phyloP scores from a whole-genome alignment of 192 early-diverging fungal genomes.

The Piromyces sp. region DNA sequence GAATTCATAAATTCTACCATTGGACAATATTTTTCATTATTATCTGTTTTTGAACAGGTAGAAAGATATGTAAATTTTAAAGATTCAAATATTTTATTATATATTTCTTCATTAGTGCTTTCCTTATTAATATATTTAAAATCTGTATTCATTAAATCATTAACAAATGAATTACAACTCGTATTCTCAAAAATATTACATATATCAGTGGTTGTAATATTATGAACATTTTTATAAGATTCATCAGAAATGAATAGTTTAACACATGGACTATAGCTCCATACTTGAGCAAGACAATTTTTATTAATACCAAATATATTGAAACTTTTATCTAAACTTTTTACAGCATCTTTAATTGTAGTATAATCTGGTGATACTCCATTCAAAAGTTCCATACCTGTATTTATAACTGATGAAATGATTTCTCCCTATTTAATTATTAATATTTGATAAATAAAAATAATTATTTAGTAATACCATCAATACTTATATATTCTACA shows the following conservation, averaged over 20 bases:
- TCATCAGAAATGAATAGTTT: neutral
- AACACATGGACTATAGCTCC: neutral
- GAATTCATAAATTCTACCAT: neutral
- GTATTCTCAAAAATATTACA: neutral
- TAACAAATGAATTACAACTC: neutral
- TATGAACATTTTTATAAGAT: neutral
- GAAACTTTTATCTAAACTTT: neutral
- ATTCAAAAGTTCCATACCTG: neutral
- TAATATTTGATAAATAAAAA: too few species aligned
- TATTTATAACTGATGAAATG: neutral
- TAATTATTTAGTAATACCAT: too few species aligned
- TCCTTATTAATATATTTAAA: neutral
- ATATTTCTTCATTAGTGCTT: neutral
- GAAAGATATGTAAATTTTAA: neutral
- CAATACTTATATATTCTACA: too few species aligned
- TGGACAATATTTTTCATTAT: neutral
- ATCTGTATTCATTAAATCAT: neutral
- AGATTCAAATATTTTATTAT: neutral
- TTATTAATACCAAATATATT: neutral
- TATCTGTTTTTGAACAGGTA: neutral
- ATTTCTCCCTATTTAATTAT: neutral
- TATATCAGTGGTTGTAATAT: neutral
- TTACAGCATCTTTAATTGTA: neutral
- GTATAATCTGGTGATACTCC: neutral
- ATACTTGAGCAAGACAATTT: neutral